Evolutionary conservation across 2,329 filamentous ascomycete species (phyloP), one percentile per base, ranked within the genome.

Genomic region (Alternaria tenuissima): DNA sequence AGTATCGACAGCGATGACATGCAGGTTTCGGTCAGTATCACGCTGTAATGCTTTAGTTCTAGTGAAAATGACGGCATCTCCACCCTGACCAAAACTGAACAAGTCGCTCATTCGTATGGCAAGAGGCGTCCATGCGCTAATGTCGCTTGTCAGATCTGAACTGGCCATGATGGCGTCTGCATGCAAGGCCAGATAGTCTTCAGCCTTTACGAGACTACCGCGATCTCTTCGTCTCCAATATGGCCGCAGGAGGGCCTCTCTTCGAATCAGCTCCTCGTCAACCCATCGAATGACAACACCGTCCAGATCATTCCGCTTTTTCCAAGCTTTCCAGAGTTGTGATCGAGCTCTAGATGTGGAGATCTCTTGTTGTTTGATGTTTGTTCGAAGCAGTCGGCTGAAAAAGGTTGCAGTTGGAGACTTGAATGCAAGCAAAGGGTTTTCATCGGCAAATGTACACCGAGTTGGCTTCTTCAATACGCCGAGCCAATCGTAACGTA

Each of bases 41-140:
- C 82, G 82, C 54, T 78, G 76, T n/a, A 82, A 76, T 20, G 82
- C 76, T 60, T 82, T 81, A 0, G 81, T 82, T 39, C 82, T 73
- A 0, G 83, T 85, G 62, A 83, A 82, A 53, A 84, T 80, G 41
- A 84, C 81, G 4, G 83, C 79, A 67, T 85, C 83, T 22, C 83
- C 83, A n/a, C 83, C 83, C 55, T 83, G 81, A 7, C 83, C 83
- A 55, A 85, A 85, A 60, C 80, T 84, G 68, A 83, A 81, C 16
- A 85, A 72, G 68, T 85, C 83, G 55, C 82, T 83, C 52, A 84
- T 80, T 46, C 83, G 83, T 55, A 84, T 79, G 3, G 83, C 83
- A 16, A 85, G 74, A 2, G 83, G 81, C 9, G 82, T 84, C 83
- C 83, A 85, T 24, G 82, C 81, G 57, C 82, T 84, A 38, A 85